phyloP scores from a whole-genome alignment of 2,329 filamentous ascomycete genomes.

The Botrytis hyacinthi region DNA sequence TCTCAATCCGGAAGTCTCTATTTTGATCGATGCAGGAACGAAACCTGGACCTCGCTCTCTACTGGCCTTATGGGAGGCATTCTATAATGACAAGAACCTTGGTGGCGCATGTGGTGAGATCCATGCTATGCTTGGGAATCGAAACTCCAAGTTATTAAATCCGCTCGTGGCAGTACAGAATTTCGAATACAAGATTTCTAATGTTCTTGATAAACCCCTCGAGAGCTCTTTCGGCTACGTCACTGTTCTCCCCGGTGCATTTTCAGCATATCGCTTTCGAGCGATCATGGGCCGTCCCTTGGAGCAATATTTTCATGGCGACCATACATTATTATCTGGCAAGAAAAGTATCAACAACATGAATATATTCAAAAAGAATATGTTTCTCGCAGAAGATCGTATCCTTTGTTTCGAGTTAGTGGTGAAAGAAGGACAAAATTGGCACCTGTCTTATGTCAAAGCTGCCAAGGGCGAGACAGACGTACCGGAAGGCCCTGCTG shows the following conservation, averaged over 20 bases:
- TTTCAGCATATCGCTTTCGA: conserved; percentile 96
- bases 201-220: conserved; percentile 96
- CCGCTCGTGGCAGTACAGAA: conserved; percentile 97
- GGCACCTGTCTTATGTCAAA: conserved; percentile 99
- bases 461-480: conserved; percentile 98
- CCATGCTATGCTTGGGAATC: conserved; percentile 83
- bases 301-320: conserved; percentile 99
- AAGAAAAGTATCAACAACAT: conserved; percentile 99
- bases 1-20: conserved; percentile 93
- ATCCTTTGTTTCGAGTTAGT: conserved; percentile 99
- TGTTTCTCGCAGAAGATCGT: conserved; percentile 99
- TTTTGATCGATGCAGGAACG: conserved; percentile 94
- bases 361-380: conserved; percentile 99
- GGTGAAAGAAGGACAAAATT: conserved; percentile 97
- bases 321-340: conserved; percentile 92
- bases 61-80: conserved; percentile 92
- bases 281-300: conserved; percentile 97
- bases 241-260: conserved; percentile 95
- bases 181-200: conserved; percentile 99
- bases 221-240: conserved; percentile 98
- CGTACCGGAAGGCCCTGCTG: conserved; percentile 91
- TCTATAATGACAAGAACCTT: conserved; percentile 99
- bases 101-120: conserved; percentile 99
- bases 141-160: conserved; percentile 71
- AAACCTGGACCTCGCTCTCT: conserved; percentile 92